Percentiles rank a stretch among this genome's conserved stretches.
Conservation (phyloP, 306 rosid species). For the Neltuma alba region DNA sequence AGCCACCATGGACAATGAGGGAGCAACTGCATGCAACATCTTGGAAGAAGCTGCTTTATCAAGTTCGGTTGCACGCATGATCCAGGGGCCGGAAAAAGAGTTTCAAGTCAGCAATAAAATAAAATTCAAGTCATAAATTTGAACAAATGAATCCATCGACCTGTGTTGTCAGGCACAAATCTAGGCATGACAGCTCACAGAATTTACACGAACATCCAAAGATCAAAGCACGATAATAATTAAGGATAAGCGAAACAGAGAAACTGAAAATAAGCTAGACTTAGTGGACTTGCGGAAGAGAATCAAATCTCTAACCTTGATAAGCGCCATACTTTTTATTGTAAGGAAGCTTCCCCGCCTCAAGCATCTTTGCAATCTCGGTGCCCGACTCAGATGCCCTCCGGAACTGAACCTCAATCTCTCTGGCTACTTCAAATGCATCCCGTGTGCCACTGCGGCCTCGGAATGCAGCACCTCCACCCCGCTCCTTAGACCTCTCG, state of each 20-base stretch:
- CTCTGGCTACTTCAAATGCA: conserved; percentile 69
- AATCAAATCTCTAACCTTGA: conserved; percentile 35
- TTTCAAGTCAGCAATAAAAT: conserved; percentile 15
- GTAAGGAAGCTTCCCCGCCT: conserved; percentile 78
- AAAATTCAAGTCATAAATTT: background rate
- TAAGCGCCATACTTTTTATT: conserved; percentile 59
- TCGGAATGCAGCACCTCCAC: conserved; percentile 52
- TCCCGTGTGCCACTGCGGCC: conserved; percentile 56
- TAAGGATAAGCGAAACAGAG: background rate
- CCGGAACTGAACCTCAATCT: conserved; percentile 76
- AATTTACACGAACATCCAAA: background rate
- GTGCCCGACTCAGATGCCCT: conserved; percentile 81
- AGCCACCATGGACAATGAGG: conserved; percentile 58
- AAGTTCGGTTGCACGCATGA: conserved; percentile 33
- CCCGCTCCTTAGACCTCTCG: conserved; percentile 57
- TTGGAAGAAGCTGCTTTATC: conserved; percentile 68
- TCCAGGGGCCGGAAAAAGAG: conserved; percentile 25
- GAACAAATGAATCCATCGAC: conserved; percentile 6
- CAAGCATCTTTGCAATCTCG: conserved; percentile 72
- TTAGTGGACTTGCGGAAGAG: background rate
- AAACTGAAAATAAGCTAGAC: background rate
- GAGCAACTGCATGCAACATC: conserved; percentile 67
- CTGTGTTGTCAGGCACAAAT: background rate
- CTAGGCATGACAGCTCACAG: background rate
- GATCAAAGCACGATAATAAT: background rate